A percentile compares a stretch with the other conserved stretches of the same genome.
Conservation (phyloP, 805 yeast genomes). For the Alloascoidea africana region DNA sequence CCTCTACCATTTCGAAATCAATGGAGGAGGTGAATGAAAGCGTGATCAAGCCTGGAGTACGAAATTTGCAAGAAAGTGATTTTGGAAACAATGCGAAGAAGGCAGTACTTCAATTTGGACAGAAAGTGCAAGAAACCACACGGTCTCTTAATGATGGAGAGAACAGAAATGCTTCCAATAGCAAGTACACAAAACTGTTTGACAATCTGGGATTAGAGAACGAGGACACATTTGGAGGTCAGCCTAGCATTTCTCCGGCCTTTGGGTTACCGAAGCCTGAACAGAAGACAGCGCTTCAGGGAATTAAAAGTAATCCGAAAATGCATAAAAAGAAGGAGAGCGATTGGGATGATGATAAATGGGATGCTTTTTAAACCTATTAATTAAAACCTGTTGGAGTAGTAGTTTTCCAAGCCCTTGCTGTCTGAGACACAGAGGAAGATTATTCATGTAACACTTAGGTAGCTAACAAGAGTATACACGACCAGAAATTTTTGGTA, state of each 20-base stretch:
- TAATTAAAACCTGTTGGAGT: no score
- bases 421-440: no score
- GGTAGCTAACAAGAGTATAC: no score
- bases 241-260: constrained; percentile 36
- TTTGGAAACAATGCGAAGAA: constrained; percentile 67
- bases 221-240: constrained; percentile 10
- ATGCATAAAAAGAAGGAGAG: constrained; percentile 17
- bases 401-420: no score
- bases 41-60: constrained; percentile 84
- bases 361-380: constrained; percentile 57
- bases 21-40: constrained; percentile 74
- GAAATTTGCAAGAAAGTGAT: constrained; percentile 68
- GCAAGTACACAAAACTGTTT: constrained; percentile 24
- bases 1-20: constrained; percentile 72
- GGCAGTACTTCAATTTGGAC: constrained; percentile 96
- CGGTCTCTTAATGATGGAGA: constrained; percentile 36
- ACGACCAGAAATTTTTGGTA: no score
- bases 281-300: constrained; percentile 40
- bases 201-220: constrained; percentile 33
- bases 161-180: constrained; percentile 17
- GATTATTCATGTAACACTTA: no score
- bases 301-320: constrained; percentile 26
- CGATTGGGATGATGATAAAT: constrained; percentile 38
- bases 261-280: constrained; percentile 50
- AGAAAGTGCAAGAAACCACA: constrained; percentile 82